A percentile compares a stretch with the other conserved stretches of the same genome.
phyloP scores from a whole-genome alignment of 164 flowering plant species.

The Warburgia ugandensis region DNA sequence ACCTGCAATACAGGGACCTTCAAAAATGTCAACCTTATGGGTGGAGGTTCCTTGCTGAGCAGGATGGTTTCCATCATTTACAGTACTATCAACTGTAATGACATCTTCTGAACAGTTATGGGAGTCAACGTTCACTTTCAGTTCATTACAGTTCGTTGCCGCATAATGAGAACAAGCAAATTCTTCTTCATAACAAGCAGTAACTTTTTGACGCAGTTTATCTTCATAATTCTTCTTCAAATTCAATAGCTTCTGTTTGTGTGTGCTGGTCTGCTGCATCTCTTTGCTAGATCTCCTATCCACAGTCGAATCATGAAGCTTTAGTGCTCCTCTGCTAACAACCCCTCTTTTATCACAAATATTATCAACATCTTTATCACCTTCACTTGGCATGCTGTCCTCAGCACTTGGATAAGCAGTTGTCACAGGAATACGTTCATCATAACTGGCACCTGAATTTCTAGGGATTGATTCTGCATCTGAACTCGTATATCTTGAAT shows the following conservation, averaged over 20 bases:
- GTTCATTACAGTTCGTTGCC: not conserved
- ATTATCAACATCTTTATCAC: not conserved
- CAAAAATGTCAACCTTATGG: not conserved
- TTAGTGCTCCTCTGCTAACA: not conserved
- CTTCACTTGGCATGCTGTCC: not conserved
- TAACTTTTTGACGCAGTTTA: conserved; percentile 2
- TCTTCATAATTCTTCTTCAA: not conserved
- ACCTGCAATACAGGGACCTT: not conserved
- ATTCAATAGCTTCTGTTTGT: conserved; percentile 1
- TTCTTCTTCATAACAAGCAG: not conserved
- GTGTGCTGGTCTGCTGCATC: not conserved
- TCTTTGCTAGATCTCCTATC: not conserved
- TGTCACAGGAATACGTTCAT: too few relatives aligned
- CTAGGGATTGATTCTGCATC: not conserved
- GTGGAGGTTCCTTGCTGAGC: not conserved
- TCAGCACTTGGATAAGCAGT: too few relatives aligned
- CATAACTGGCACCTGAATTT: too few relatives aligned
- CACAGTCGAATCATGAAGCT: not conserved
- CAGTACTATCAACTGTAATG: not conserved
- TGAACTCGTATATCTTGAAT: conserved; percentile 4
- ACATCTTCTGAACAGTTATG: not conserved
- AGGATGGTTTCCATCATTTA: not conserved
- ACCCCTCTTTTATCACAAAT: not conserved
- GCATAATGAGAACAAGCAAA: not conserved
- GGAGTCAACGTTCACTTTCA: not conserved